Evolutionary conservation across 2,329 filamentous ascomycete species (phyloP).

Genomic region (Fonsecaea pedrosoi): DNA sequence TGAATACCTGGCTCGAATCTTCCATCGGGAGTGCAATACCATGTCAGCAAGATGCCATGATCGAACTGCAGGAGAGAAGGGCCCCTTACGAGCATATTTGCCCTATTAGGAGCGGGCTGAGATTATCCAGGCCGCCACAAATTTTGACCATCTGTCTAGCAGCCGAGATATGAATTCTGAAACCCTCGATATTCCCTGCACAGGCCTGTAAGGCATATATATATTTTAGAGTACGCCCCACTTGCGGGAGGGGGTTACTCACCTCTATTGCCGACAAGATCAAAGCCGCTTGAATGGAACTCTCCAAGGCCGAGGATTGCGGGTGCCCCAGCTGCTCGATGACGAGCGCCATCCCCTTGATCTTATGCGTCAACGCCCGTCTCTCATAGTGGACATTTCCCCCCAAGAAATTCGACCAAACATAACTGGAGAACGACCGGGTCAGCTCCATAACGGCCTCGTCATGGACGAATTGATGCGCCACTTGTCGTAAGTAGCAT

Average conservation of each 20-base stretch:
- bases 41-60: background rate
- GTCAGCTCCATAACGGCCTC: conserved; percentile 8
- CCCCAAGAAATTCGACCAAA: background rate
- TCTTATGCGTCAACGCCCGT: background rate
- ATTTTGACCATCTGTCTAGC: conserved; percentile 11
- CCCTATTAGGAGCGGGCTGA: background rate
- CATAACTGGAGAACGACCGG: background rate
- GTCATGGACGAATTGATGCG: conserved; percentile 8
- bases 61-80: background rate
- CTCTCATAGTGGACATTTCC: background rate
- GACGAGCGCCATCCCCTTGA: background rate
- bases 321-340: background rate
- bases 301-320: background rate
- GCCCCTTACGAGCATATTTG: conserved; percentile 14
- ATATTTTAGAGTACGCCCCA: background rate
- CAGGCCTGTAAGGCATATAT: background rate
- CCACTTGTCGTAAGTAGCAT: conserved; percentile 1
- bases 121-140: conserved; percentile 2
- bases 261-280: conserved; percentile 11
- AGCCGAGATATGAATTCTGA: background rate
- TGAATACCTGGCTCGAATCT: background rate
- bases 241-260: background rate
- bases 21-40: background rate
- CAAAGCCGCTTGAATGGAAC: conserved; percentile 6
- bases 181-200: background rate